Evolutionary conservation across 345 rosid species (phyloP), one percentile per base, ranked within the genome.

Genomic region (Adansonia digitata): DNA sequence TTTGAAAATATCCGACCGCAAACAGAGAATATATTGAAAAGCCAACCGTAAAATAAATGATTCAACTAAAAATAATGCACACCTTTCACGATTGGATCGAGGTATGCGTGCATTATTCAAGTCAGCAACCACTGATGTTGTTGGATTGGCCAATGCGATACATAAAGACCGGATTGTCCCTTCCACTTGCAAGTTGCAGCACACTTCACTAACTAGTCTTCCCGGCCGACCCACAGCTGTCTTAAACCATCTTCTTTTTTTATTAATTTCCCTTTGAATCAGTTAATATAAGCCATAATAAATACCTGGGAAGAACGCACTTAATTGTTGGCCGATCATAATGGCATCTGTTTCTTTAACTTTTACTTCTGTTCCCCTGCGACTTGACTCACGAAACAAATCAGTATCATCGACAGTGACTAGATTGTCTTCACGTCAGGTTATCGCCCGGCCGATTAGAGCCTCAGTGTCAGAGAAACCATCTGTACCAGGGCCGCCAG

Each of bases 391-490:
- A n/a, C n/a, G n/a, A n/a, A n/a, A n/a, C 37, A 35, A 9, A 13
- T 13, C 65, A 37, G 31, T 22, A n/a, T 15, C 39, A 1, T 9
- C 52, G 0, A 0, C 75, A 0, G 14, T 51, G n/a, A 37, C 51
- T 5, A 55, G 18, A 14, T 39, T 59, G 29, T 40, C 10, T 35
- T 35, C 9, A 7, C 69, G 74, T 26, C 81, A 77, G 12, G 22
- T 76, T 20, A 24, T 62, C 13, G 15, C 43, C 11, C 71, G 69
- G 43, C 85, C 80, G 51, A 78, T 86, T 80, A 73, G 34, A 10
- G 85, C 88, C 5, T 86, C 92, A 0, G 69, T 81, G 0, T 87
- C 91, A 1, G 86, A 86, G 13, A 82, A 78, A 1, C 81, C 86
- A 5, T 18, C 78, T 0, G 39, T 69, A 5, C 65, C 78, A 1